A percentile compares a stretch with the other conserved stretches of the same genome.
phyloP scores from a whole-genome alignment of 2,329 filamentous ascomycete genomes.

The Exophiala xenobiotica region DNA sequence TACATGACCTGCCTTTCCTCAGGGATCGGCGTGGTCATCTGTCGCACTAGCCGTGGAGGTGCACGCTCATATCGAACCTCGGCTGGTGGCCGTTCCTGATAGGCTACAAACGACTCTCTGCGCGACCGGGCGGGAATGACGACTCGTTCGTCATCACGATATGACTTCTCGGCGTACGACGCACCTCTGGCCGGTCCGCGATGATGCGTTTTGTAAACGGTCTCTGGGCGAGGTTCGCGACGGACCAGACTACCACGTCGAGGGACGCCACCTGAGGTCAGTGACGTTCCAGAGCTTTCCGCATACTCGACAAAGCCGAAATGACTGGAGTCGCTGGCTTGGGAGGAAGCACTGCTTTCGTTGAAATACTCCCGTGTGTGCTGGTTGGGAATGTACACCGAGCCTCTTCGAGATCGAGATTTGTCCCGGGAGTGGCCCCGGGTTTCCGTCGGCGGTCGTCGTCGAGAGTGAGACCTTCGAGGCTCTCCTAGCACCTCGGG shows the following conservation, averaged over 20 bases:
- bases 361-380: constrained; percentile 22
- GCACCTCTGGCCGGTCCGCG: constrained; percentile 14
- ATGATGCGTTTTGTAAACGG: constrained; percentile 22
- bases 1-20: constrained; percentile 20
- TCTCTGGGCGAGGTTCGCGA: constrained; percentile 9
- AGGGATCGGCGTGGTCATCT: constrained; percentile 14
- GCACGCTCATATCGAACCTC: constrained; percentile 17
- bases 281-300: constrained; percentile 23
- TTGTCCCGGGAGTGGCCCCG: constrained; percentile 13
- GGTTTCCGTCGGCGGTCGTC: constrained; percentile 5
- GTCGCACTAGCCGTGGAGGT: constrained; percentile 11
- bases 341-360: constrained; percentile 15
- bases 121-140: constrained; percentile 10
- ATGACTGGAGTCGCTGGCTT: constrained; percentile 23
- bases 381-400: constrained; percentile 21
- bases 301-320: constrained; percentile 20
- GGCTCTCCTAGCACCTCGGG: constrained; percentile 14
- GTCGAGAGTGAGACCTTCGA: constrained; percentile 23
- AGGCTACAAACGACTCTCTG: constrained; percentile 8
- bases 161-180: constrained; percentile 18
- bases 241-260: constrained; percentile 23
- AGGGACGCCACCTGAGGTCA: constrained; percentile 20
- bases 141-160: constrained; percentile 16
- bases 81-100: constrained; percentile 10
- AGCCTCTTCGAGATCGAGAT: constrained; percentile 16